Evolutionary conservation across 768 basidiomycete genomes (phyloP), one percentile per base, ranked within the genome.

Genomic region (Calocybe indica): DNA sequence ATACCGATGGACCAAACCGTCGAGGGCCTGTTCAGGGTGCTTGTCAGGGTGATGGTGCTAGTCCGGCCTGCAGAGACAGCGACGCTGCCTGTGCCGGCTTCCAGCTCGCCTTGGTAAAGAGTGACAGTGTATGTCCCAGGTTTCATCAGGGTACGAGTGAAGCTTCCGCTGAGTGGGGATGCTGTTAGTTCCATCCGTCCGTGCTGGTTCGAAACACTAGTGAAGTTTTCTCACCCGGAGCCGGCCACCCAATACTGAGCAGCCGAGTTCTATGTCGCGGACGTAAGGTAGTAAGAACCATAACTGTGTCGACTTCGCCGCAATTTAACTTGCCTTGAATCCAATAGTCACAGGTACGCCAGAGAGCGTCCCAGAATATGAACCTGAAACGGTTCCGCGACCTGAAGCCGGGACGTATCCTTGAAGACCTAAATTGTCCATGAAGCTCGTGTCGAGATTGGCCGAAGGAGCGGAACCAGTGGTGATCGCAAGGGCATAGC

Each of bases 101-200:
- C 72, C 7, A 75, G 60, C 55, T 77, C 72, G 37, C 70, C 71
- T 55, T 76, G 67, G 55, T 62, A 75, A 14, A 76, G 58, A 7
- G 72, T 73, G 9, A 63, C 68, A 8, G 69, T 69, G 52, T 76
- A 77, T 33, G 71, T 74, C 5, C 75, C 74, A 9, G 74, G 73
- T 50, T 75, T 76, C 68, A 76, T 71, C 55, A 63, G 52, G 7
- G 68, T 70, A 12, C 71, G 67, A 8, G 64, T 68, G 62, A 73
- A 75, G 28, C 64, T 59, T 38, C 72, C 72, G 41, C 71, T 67
- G 46, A 14, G 51, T 30, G 39, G 29, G 45, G 8, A 43, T 43
- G 36, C 36, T 40, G 9, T 15, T 22, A 46, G 45, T 13, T 39
- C 13, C 48, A 10, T 34, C 12, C 12, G 7, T 34, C 31, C 28